Conservation (phyloP, 2,329 filamentous ascomycete genomes). For the Colletotrichum noveboracense region DNA sequence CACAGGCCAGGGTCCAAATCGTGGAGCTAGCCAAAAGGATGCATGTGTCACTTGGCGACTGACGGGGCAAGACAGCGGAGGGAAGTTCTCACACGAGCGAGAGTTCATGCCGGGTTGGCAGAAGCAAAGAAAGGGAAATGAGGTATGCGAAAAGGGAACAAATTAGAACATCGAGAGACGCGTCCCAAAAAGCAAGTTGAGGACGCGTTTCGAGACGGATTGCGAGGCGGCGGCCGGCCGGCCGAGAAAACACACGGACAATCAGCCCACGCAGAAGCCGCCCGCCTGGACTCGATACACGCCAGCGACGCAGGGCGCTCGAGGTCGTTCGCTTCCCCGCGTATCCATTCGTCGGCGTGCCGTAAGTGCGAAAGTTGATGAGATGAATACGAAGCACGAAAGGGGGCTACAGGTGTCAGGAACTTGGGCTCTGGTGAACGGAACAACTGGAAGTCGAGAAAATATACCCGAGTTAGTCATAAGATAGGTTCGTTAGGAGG, state of each 20-base stretch:
- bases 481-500: neutral
- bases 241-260: neutral
- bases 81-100: neutral
- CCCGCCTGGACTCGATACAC: neutral
- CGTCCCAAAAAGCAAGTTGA: neutral
- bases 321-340: constrained; percentile 2
- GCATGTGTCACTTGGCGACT: neutral
- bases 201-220: neutral
- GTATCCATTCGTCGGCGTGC: constrained; percentile 1
- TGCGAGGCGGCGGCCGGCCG: neutral
- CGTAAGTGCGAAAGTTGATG: neutral
- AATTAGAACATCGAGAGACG: neutral
- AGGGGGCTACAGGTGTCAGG: neutral
- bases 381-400: neutral
- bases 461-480: neutral
- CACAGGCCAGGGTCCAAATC: neutral
- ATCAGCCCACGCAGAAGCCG: constrained; percentile 1
- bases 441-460: neutral
- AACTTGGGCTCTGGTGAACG: neutral
- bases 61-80: neutral
- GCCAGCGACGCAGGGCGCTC: neutral
- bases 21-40: neutral
- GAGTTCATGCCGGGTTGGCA: neutral
- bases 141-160: neutral
- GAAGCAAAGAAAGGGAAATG: neutral